Evolutionary conservation across 768 basidiomycete genomes (phyloP).

Genomic region (Agaricus sinodeliciosus): DNA sequence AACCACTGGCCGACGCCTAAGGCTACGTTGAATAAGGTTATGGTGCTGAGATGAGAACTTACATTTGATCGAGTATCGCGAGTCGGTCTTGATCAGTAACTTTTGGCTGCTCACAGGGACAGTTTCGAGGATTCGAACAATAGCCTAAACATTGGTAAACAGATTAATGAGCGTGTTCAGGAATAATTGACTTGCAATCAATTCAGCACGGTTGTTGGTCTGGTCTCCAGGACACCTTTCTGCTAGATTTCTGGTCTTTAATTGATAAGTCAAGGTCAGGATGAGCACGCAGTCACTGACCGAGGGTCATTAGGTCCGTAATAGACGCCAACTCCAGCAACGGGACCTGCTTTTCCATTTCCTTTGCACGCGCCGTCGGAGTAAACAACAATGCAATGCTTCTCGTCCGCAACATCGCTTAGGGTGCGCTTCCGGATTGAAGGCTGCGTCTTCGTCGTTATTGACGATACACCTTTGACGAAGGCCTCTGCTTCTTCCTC

Average conservation of each 20-base stretch:
- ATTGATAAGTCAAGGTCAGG: background rate
- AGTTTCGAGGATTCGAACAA: conserved; percentile 74
- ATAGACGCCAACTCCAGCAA: conserved; percentile 87
- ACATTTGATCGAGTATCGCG: conserved; percentile 81
- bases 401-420: conserved; percentile 22
- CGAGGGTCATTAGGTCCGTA: conserved; percentile 69
- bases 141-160: conserved; percentile 48
- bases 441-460: background rate
- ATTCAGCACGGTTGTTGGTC: conserved; percentile 86
- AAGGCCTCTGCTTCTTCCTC: conserved; percentile 54
- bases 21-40: conserved; percentile 6
- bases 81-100: conserved; percentile 80
- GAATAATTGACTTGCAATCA: conserved; percentile 50
- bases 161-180: background rate
- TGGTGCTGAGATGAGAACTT: conserved; percentile 12
- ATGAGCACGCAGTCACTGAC: conserved; percentile 25
- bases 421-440: background rate
- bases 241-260: conserved; percentile 56
- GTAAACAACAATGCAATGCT: conserved; percentile 53
- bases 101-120: conserved; percentile 47
- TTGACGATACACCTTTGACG: conserved; percentile 20
- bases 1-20: conserved; percentile 69
- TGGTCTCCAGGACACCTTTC: conserved; percentile 81
- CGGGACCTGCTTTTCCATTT: conserved; percentile 62
- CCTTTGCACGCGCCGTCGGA: conserved; percentile 84